phyloP scores from a whole-genome alignment of 192 early-diverging fungal species.

The Podila verticillata region DNA sequence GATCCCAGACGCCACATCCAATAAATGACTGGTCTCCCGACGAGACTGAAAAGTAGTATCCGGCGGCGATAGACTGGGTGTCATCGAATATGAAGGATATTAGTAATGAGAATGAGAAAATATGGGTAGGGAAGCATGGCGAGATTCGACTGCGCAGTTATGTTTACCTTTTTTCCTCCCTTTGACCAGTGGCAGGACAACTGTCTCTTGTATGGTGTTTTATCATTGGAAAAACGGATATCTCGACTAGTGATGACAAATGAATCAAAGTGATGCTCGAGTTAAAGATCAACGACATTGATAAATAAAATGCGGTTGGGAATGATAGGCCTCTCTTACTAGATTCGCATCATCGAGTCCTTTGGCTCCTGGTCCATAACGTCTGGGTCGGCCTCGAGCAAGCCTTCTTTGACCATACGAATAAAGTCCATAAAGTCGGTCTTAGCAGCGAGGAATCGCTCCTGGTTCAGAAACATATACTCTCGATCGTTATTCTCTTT shows the following conservation, averaged over 20 bases:
- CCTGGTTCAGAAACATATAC: constrained; percentile 53
- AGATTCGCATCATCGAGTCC: constrained; percentile 55
- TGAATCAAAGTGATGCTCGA: background rate
- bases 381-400: constrained; percentile 55
- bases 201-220: constrained; percentile 63
- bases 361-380: constrained; percentile 54
- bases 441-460: constrained; percentile 43
- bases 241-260: constrained; percentile 57
- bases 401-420: constrained; percentile 48
- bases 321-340: constrained; percentile 32
- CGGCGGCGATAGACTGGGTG: constrained; percentile 50
- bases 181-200: constrained; percentile 53
- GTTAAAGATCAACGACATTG: background rate
- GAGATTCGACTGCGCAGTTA: no score
- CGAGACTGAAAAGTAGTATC: constrained; percentile 60
- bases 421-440: constrained; percentile 62
- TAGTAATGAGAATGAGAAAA: background rate
- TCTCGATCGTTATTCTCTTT: constrained; percentile 62
- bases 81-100: background rate
- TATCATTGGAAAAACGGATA: constrained; percentile 66
- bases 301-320: background rate
- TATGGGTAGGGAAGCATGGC: background rate
- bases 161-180: constrained; percentile 56
- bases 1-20: constrained; percentile 62
- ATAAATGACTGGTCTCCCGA: constrained; percentile 53